These are phyloP conservation scores for Cystobasidium tubakii DNA, from an alignment of 768 basidiomycete species.

Conservation along the genomic window DNA sequence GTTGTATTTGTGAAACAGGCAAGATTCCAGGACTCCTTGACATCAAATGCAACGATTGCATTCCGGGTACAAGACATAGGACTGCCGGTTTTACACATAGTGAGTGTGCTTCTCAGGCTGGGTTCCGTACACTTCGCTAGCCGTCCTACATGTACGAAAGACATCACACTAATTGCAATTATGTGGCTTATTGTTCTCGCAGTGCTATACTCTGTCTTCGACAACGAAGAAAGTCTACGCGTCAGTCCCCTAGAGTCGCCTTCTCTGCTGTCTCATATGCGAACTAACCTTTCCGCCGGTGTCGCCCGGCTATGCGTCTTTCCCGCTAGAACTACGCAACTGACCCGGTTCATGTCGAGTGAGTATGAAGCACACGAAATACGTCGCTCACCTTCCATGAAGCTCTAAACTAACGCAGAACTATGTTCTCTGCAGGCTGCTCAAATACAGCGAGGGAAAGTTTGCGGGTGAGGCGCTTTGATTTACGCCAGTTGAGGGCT, in stretches of 20 bases:
- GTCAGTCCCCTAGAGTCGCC: neutral
- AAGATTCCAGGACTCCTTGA: constrained; percentile 24
- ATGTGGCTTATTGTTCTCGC: neutral
- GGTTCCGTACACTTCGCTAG: neutral
- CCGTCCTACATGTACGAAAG: neutral
- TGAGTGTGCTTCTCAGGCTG: no score
- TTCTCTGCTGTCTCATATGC: neutral
- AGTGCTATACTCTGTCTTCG: constrained; percentile 34
- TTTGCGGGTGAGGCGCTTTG: neutral
- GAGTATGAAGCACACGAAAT: neutral
- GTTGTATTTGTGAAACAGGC: neutral
- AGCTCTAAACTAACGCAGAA: no score
- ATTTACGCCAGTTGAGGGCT: neutral
- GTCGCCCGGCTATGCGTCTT: neutral
- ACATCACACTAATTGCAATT: neutral
- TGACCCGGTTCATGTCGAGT: constrained; percentile 26
- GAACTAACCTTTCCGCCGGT: neutral
- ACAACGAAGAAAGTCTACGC: constrained; percentile 13
- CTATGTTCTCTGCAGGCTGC: neutral
- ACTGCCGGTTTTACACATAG: constrained; percentile 23
- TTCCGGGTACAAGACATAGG: constrained; percentile 24
- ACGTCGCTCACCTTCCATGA: neutral
- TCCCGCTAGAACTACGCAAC: constrained; percentile 9
- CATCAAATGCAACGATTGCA: neutral
- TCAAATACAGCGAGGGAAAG: constrained; percentile 19